Percentiles rank a stretch among this genome's conserved stretches.
phyloP scores from a whole-genome alignment of 345 rosid species.

The Aethionema arabicum region DNA sequence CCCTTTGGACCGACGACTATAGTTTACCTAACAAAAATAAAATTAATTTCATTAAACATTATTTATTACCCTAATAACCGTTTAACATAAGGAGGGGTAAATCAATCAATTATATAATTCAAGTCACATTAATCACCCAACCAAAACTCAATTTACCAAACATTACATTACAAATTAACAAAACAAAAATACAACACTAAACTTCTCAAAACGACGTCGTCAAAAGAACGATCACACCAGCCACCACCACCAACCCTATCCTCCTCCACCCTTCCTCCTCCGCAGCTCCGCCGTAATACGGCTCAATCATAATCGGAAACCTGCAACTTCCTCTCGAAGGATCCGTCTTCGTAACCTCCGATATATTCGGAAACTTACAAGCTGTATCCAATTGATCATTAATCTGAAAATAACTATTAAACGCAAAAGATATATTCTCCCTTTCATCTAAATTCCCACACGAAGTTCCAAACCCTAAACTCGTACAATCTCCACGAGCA shows the following conservation, averaged over 20 bases:
- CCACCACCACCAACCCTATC: constrained; percentile 20
- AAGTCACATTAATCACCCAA: too few relatives aligned
- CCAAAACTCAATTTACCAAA: too few relatives aligned
- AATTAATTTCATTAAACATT: too few relatives aligned
- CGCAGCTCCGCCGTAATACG: constrained; percentile 56
- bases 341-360: constrained; percentile 53
- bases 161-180: too few relatives aligned
- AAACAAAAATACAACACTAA: too few relatives aligned
- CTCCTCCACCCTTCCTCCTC: constrained; percentile 10
- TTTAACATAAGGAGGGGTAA: too few relatives aligned
- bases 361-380: constrained; percentile 73
- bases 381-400: constrained; percentile 71
- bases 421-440: constrained; percentile 81
- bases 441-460: constrained; percentile 57
- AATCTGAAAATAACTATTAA: constrained; percentile 85
- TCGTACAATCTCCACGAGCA: constrained; percentile 72
- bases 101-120: too few relatives aligned
- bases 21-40: too few relatives aligned
- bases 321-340: constrained; percentile 62
- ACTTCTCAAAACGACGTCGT: background rate
- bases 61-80: too few relatives aligned
- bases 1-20: too few relatives aligned
- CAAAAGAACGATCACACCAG: constrained; percentile 21
- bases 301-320: constrained; percentile 70
- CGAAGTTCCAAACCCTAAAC: constrained; percentile 86